These are phyloP conservation scores for Mariannaea sp. DNA, from an alignment of 2,329 filamentous ascomycete genomes.

Conservation along the genomic window DNA sequence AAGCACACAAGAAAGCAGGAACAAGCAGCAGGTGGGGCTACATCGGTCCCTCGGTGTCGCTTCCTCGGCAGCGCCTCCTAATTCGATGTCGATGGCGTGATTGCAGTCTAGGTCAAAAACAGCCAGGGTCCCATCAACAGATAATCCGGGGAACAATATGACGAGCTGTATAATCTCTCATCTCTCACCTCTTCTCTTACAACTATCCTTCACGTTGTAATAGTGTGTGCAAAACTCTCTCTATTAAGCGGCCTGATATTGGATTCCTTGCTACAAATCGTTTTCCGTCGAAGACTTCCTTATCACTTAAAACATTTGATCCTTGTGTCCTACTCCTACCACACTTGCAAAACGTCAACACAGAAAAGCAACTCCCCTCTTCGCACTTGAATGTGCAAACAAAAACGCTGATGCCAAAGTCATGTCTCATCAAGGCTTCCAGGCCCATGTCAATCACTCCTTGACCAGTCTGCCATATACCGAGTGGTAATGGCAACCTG, in stretches of 20 bases:
- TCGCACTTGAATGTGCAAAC: slow-evolving; percentile 9
- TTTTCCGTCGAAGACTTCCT: slow-evolving; percentile 5
- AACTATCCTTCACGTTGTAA: slow-evolving; percentile 27
- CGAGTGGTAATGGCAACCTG: slow-evolving; percentile 75
- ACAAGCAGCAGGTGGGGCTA: not conserved
- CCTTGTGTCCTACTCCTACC: too few species aligned
- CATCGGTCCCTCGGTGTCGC: not conserved
- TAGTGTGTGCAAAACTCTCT: too few species aligned
- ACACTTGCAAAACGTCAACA: slow-evolving; percentile 13
- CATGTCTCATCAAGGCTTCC: slow-evolving; percentile 29
- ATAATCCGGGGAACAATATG: slow-evolving; percentile 7
- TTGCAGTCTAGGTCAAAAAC: not conserved
- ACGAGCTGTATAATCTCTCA: not conserved
- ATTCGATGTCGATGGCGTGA: slow-evolving; percentile 1
- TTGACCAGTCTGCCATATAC: slow-evolving; percentile 58
- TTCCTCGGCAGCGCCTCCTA: not conserved
- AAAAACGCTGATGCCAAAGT: slow-evolving; percentile 30
- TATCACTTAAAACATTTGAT: slow-evolving; percentile 9
- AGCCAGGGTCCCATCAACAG: slow-evolving; percentile 3
- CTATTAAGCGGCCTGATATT: slow-evolving; percentile 17
- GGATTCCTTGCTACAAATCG: slow-evolving; percentile 28
- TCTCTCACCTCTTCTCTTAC: slow-evolving; percentile 21
- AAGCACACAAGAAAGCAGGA: not conserved
- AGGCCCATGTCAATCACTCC: slow-evolving; percentile 33
- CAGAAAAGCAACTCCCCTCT: slow-evolving; percentile 13